A percentile compares a stretch with the other conserved stretches of the same genome.
Conservation (phyloP, 768 basidiomycete species). For the Termitomyces sp. region DNA sequence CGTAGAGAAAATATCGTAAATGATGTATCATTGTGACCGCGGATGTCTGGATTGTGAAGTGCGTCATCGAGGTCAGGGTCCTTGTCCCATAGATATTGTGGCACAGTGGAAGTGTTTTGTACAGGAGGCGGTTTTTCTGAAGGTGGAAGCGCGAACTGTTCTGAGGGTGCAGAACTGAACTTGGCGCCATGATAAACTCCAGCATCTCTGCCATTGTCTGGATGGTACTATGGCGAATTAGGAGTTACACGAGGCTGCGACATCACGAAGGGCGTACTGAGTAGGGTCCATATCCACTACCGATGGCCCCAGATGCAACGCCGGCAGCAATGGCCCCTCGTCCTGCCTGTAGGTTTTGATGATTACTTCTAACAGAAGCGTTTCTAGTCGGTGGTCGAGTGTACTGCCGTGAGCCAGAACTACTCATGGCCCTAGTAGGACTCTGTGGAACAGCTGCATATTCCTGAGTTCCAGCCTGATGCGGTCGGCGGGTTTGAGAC, state of each 20-base stretch:
- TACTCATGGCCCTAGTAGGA: slow-evolving; percentile 30
- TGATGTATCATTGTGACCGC: slow-evolving; percentile 48
- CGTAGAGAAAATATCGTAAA: slow-evolving; percentile 75
- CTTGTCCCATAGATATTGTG: slow-evolving; percentile 72
- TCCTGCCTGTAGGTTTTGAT: slow-evolving; percentile 27
- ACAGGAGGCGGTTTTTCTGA: slow-evolving; percentile 27
- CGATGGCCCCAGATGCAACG: slow-evolving; percentile 76
- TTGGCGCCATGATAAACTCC: slow-evolving; percentile 43
- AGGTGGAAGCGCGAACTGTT: slow-evolving; percentile 25
- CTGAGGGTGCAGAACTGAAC: slow-evolving; percentile 49
- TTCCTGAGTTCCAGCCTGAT: slow-evolving; percentile 39
- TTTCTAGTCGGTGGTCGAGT: slow-evolving; percentile 19
- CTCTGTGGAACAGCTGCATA: slow-evolving; percentile 68
- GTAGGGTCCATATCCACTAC: slow-evolving; percentile 81
- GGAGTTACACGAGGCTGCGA: slow-evolving; percentile 1
- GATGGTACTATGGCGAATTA: slow-evolving; percentile 45
- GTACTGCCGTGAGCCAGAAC: slow-evolving; percentile 16
- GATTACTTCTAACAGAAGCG: slow-evolving; percentile 18
- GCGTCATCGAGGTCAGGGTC: slow-evolving; percentile 88
- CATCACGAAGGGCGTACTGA: slow-evolving; percentile 44
- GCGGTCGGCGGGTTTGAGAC: slow-evolving; percentile 35
- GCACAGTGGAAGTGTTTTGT: slow-evolving; percentile 55
- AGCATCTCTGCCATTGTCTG: slow-evolving; percentile 35
- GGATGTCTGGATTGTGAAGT: slow-evolving; percentile 82
- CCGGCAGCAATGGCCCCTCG: slow-evolving; percentile 63